A percentile compares a stretch with the other conserved stretches of the same genome.
Evolutionary conservation across 2,329 filamentous ascomycete species (phyloP).

Genomic region (Pseudogymnoascus sp.): DNA sequence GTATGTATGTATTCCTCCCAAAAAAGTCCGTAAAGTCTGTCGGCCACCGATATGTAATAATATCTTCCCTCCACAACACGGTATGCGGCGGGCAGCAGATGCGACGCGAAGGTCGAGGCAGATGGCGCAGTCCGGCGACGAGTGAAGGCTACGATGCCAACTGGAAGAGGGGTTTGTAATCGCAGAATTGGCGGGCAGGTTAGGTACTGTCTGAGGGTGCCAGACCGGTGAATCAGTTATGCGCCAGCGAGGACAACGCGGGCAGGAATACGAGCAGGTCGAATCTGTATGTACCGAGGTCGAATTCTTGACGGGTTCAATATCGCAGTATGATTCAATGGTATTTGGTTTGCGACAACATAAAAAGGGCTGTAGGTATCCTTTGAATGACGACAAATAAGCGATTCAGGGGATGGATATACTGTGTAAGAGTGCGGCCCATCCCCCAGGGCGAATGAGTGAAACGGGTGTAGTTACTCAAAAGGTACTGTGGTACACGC

Average conservation of each 20-base stretch:
- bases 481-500: constrained; percentile 6
- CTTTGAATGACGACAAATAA: constrained; percentile 1
- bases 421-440: neutral
- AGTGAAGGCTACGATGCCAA: neutral
- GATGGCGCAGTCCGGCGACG: neutral
- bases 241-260: neutral
- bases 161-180: neutral
- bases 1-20: neutral
- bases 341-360: neutral
- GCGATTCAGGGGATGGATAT: constrained; percentile 5
- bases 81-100: neutral
- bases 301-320: neutral
- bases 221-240: neutral
- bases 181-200: neutral
- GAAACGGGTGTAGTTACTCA: neutral
- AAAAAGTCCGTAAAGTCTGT: neutral
- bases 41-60: constrained; percentile 6
- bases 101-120: neutral
- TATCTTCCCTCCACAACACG: neutral
- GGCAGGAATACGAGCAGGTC: neutral
- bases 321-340: neutral
- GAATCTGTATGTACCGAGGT: neutral
- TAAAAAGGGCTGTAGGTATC: neutral
- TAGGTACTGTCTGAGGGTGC: neutral
- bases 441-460: neutral